Evolutionary conservation across 345 rosid species (phyloP).

Genomic region (Litchi chinensis): DNA sequence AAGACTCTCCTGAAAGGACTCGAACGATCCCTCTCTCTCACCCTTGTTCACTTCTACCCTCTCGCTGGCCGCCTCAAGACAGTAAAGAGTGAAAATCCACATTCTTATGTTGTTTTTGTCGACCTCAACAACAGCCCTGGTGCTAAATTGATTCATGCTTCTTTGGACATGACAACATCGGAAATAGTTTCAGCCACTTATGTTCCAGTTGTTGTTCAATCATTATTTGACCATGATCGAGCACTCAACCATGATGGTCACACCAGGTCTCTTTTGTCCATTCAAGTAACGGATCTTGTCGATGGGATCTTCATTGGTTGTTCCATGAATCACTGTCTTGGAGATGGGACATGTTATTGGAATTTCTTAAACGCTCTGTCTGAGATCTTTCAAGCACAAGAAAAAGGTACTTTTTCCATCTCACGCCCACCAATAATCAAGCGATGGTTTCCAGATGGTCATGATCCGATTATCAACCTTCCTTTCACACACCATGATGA

Average conservation of each 20-base stretch:
- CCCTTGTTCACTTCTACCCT: slow-evolving; percentile 74
- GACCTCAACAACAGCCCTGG: slow-evolving; percentile 59
- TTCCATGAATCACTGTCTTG: slow-evolving; percentile 64
- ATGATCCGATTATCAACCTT: slow-evolving; percentile 45
- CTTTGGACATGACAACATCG: slow-evolving; percentile 37
- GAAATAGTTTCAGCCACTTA: slow-evolving; percentile 53
- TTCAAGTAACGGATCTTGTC: slow-evolving; percentile 62
- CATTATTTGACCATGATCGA: slow-evolving; percentile 67
- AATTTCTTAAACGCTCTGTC: slow-evolving; percentile 67
- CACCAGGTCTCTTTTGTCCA: slow-evolving; percentile 46
- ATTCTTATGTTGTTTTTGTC: slow-evolving; percentile 49
- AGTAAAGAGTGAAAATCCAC: slow-evolving; percentile 22
- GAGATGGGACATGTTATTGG: slow-evolving; percentile 70
- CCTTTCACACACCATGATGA: slow-evolving; percentile 49
- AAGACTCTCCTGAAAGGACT: slow-evolving; percentile 39
- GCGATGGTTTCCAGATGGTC: slow-evolving; percentile 68
- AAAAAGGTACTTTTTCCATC: slow-evolving; percentile 15
- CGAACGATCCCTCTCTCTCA: slow-evolving; percentile 49
- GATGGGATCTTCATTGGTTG: slow-evolving; percentile 74
- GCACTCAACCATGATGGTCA: slow-evolving; percentile 68
- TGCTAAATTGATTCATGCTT: slow-evolving; percentile 50
- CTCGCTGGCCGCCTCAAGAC: slow-evolving; percentile 74
- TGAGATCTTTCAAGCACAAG: slow-evolving; percentile 54
- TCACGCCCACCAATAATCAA: slow-evolving; percentile 47
- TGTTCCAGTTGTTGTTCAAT: slow-evolving; percentile 57